Base-by-base conservation (phyloP, 2,329 filamentous ascomycete species). In the Xylariaceae sp. region DNA sequence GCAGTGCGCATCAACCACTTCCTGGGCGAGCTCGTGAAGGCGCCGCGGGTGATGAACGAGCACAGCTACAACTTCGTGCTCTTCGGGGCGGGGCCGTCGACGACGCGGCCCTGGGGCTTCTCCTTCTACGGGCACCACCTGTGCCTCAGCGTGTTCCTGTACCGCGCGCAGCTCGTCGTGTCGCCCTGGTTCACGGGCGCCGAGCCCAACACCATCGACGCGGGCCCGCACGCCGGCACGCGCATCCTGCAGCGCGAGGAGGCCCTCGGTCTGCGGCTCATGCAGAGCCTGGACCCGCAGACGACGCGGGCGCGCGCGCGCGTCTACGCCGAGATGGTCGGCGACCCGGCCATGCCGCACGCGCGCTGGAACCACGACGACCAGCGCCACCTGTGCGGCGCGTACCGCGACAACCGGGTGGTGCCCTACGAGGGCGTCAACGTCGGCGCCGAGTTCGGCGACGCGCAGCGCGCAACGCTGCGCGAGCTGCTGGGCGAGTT, bases 321-420 rank as follows among this genome's bases (percentile, higher is more conserved):
- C 38, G 61, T 74, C 0, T 87, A 73, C 53, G 66, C 68, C 33
- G 44, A 64, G 1, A 67, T 87, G 60, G n/a, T n/a, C n/a, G 65
- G 70, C 16, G 82, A 86, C 37, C 71, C 74, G 0, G 66, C 60
- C 0, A 86, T 87, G 81, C 75, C 71, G 3, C 59, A 61, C 10
- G 79, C 77, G 8, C 70, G 83, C 6, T 89, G 83, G 83, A 89
- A 89, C 53, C 79, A 79, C 44, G 82, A 87, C 49, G 84, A 90
- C 53, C 82, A 89, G 60, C 70, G 83, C 5, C 83, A 89, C 49
- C 55, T 87, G 4, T 85, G 82, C 52, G 84, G 85, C 22, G 84
- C 84, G 0, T 86, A 83, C 53, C 72, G 82, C 10, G 84, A 90
- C 49, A 92, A 90, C 55, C 71, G 83, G 9, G 58, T 83, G 9